A percentile compares a stretch with the other conserved stretches of the same genome.
These are phyloP conservation scores for Lepidium campestre DNA, from an alignment of 441 rosid genomes.

Conservation along the genomic window DNA sequence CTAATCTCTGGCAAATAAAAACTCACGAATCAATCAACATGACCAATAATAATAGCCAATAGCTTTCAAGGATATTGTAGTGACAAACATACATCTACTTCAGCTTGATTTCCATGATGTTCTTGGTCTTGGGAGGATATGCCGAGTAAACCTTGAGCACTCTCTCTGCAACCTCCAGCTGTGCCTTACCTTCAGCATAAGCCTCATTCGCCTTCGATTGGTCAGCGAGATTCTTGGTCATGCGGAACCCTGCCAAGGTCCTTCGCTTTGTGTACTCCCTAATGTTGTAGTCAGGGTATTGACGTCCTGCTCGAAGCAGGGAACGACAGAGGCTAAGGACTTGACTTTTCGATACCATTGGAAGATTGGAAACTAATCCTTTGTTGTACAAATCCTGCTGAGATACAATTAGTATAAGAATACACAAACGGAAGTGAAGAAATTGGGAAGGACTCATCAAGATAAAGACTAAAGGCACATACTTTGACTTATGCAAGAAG, in stretches of 20 bases:
- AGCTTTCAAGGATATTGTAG: not conserved
- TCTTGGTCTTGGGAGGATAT: conserved; percentile 65
- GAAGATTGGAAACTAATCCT: not conserved
- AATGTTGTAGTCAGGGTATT: conserved; percentile 70
- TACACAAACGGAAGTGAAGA: not conserved
- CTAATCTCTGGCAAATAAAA: not conserved
- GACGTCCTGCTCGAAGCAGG: conserved; percentile 65
- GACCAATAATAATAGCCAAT: not conserved
- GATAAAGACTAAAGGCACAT: not conserved
- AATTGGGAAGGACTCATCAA: not conserved
- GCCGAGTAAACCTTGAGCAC: conserved; percentile 62
- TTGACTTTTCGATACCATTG: conserved; percentile 32
- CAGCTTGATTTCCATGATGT: conserved; percentile 61
- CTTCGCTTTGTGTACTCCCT: conserved; percentile 75
- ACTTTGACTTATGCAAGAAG: not conserved
- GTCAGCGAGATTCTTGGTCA: conserved; percentile 42
- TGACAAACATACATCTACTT: conserved; percentile 21
- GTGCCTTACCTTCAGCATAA: conserved; percentile 48
- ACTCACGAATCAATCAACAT: not conserved
- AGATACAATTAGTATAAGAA: not conserved
- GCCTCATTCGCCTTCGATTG: conserved; percentile 42
- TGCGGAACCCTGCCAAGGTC: conserved; percentile 56
- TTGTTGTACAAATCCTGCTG: not conserved
- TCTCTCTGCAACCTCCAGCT: conserved; percentile 59
- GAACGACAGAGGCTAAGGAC: conserved; percentile 54